Conservation (phyloP, 164 flowering plant species). For the Litsea cubeba region DNA sequence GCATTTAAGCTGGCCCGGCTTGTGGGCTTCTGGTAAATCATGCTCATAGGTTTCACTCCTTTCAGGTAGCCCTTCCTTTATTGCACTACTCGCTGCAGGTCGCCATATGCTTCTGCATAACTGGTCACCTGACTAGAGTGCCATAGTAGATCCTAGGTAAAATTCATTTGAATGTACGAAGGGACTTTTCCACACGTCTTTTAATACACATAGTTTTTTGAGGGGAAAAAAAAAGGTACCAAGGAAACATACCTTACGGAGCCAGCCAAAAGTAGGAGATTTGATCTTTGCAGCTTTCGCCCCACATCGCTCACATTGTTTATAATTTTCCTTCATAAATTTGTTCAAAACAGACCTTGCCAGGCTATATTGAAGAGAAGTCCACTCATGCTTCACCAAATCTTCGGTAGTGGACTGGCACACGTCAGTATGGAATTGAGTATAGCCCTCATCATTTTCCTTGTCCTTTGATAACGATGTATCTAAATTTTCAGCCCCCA, state of each 20-base stretch:
- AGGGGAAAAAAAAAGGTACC: no score
- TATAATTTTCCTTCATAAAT: constrained; percentile 32
- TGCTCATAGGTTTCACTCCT: no score
- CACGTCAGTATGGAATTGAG: constrained; percentile 11
- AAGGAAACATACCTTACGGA: constrained; percentile 50
- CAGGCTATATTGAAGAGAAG: constrained; percentile 62
- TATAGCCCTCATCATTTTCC: constrained; percentile 31
- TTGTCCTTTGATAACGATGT: constrained; percentile 15
- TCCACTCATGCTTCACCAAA: constrained; percentile 40
- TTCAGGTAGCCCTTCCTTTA: no score
- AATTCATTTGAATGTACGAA: no score
- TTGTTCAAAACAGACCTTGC: constrained; percentile 45
- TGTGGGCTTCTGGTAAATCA: no score
- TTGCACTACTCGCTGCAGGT: no score
- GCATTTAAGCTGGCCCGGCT: no score
- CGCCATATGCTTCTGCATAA: no score
- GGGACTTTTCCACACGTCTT: no score
- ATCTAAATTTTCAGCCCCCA: constrained; percentile 43
- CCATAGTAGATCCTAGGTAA: no score
- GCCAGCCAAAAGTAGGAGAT: constrained; percentile 79
- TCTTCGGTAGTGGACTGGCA: constrained; percentile 5
- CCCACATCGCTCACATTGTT: constrained; percentile 44
- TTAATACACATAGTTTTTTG: no score
- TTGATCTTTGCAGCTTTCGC: constrained; percentile 45
- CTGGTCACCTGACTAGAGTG: no score